Conservation (phyloP, 768 basidiomycete species). For the Lentinus tigrinus region DNA sequence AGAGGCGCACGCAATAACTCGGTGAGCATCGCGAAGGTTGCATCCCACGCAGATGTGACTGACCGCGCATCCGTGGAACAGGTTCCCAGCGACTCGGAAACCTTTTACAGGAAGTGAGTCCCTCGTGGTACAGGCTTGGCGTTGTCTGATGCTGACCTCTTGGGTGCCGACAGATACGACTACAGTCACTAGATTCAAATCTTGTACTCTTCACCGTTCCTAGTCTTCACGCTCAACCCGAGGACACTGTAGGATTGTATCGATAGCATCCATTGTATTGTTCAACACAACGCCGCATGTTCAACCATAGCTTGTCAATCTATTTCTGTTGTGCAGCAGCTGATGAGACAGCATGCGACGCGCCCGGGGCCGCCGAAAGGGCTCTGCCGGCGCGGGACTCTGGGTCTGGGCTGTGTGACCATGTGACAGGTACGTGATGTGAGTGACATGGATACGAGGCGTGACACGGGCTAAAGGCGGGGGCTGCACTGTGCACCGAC, state of each 20-base stretch:
- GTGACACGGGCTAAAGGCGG: background rate
- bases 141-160: conserved; percentile 7
- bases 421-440: conserved; percentile 18
- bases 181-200: conserved; percentile 39
- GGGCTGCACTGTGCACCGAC: background rate
- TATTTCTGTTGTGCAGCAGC: background rate
- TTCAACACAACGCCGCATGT: conserved; percentile 5
- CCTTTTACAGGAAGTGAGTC: conserved; percentile 79
- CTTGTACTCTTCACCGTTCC: background rate
- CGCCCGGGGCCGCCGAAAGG: too few species aligned
- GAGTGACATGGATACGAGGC: conserved; percentile 7
- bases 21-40: conserved; percentile 33
- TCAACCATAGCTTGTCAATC: background rate
- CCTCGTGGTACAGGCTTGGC: background rate
- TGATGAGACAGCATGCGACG: background rate
- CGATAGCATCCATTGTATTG: conserved; percentile 15
- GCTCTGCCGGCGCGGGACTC: background rate
- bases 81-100: conserved; percentile 76
- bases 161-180: conserved; percentile 42
- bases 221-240: conserved; percentile 8
- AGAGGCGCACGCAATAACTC: conserved; percentile 60
- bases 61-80: conserved; percentile 25
- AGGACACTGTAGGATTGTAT: conserved; percentile 9
- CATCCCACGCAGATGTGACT: background rate
- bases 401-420: conserved; percentile 3